Percentiles rank a stretch among this genome's conserved stretches.
Conservation (phyloP, 2,329 filamentous ascomycete species). For the Leptodontidium sp. region DNA sequence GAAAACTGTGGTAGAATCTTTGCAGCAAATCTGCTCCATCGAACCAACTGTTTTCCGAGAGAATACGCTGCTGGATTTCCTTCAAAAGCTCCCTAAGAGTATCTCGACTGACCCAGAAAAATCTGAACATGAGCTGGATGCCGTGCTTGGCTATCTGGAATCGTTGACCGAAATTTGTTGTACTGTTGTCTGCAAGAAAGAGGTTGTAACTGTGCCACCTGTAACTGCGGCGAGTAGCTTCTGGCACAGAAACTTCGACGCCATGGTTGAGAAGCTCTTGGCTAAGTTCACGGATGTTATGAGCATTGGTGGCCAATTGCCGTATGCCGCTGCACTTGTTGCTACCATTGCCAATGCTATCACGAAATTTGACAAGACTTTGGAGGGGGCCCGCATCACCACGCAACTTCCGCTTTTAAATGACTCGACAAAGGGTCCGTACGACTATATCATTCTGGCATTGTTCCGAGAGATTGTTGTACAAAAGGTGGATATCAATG, state of each 20-base stretch:
- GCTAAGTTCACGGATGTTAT: slow-evolving; percentile 23
- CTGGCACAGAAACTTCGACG: slow-evolving; percentile 40
- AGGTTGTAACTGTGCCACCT: slow-evolving; percentile 16
- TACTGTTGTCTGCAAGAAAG: slow-evolving; percentile 30
- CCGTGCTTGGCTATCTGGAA: slow-evolving; percentile 33
- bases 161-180: slow-evolving; percentile 39
- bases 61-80: slow-evolving; percentile 39
- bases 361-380: slow-evolving; percentile 37
- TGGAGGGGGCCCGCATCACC: slow-evolving; percentile 27
- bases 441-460: slow-evolving; percentile 33
- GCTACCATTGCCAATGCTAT: slow-evolving; percentile 39
- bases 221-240: slow-evolving; percentile 20
- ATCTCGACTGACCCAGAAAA: slow-evolving; percentile 20
- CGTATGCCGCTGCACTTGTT: slow-evolving; percentile 39
- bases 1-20: slow-evolving; percentile 33
- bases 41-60: slow-evolving; percentile 39
- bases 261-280: slow-evolving; percentile 34
- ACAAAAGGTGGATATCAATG: slow-evolving; percentile 18
- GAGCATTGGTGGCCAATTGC: slow-evolving; percentile 29
- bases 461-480: slow-evolving; percentile 31
- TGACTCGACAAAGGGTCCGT: slow-evolving; percentile 27
- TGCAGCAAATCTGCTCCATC: slow-evolving; percentile 38
- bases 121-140: slow-evolving; percentile 24
- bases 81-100: slow-evolving; percentile 37
- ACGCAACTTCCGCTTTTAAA: background rate